Conservation (phyloP, 1,284 basidiomycete genomes). For the Moesziomyces parantarcticus region DNA sequence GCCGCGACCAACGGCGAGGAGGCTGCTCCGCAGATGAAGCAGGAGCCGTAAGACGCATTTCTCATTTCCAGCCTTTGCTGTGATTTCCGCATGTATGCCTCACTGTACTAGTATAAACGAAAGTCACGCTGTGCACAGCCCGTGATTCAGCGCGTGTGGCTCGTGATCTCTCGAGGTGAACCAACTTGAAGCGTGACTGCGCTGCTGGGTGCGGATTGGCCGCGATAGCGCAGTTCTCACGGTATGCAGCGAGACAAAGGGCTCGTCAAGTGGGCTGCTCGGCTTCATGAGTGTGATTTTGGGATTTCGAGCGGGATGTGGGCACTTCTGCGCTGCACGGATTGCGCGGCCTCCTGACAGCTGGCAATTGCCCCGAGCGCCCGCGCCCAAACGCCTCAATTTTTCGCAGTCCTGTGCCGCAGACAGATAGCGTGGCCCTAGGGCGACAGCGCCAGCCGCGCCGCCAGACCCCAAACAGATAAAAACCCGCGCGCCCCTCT, state of each 20-base stretch:
- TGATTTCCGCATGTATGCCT: background rate
- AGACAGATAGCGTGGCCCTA: background rate
- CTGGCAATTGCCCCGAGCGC: background rate
- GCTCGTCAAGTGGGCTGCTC: background rate
- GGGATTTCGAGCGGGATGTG: background rate
- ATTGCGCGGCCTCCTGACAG: background rate
- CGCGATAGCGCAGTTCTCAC: background rate
- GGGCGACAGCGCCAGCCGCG: background rate
- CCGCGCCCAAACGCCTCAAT: background rate
- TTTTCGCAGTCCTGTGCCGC: background rate
- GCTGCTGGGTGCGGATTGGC: too few relatives aligned
- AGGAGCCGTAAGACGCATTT: slow-evolving; percentile 7
- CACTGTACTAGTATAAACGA: slow-evolving; percentile 12
- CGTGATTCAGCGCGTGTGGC: background rate
- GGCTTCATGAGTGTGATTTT: background rate
- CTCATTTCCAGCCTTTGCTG: background rate
- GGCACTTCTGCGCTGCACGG: background rate
- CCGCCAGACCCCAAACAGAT: slow-evolving; percentile 6
- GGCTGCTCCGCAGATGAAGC: slow-evolving; percentile 4
- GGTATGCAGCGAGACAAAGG: slow-evolving; percentile 4
- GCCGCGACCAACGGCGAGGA: background rate
- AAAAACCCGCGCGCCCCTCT: slow-evolving; percentile 12
- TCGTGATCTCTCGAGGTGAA: background rate
- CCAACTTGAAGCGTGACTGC: background rate
- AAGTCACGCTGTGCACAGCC: background rate